Evolutionary conservation across 2,329 filamentous ascomycete genomes (phyloP), one percentile per base, ranked within the genome.

Genomic region (Cryphonectria nitschkei): DNA sequence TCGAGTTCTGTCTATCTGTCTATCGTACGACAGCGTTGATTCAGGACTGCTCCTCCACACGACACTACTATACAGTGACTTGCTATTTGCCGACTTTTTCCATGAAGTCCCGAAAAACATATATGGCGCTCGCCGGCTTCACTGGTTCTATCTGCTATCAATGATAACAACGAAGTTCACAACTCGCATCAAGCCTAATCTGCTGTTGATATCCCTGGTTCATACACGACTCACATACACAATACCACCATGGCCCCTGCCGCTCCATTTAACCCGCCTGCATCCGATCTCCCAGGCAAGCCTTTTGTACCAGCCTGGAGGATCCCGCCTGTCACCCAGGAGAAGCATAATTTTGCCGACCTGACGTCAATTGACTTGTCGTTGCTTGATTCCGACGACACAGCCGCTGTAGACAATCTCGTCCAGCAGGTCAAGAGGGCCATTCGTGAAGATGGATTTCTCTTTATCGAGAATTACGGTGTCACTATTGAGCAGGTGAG

Each of bases 381-480:
- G 62, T 72, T 85, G 73, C 76, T 86, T 6, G 81, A 83, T 73
- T 83, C 81, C 0, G 76, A 80, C 1, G 81, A 83, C 68, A 79
- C 81, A 9, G 76, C 79, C 2, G 81, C 85, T 0, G 82, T 85
- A 1, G 79, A 82, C 22, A 72, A 78, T 2, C 79, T 86, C 3
- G 79, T 86, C 4, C 75, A 83, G 60, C 79, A 82, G 65, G 80
- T 81, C 50, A 84, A 84, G 72, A 65, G 72, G 7, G 82, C 82
- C 3, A 84, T 84, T 68, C 79, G 80, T 8, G 79, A 84, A 32
- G 82, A 84, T 73, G 82, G 82, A 0, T 84, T 84, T 65, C 75
- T 84, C 6, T 86, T 85, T 75, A 77, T 86, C 0, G 82, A 84
- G 73, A 84, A 87, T 75, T 85, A 86, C 70, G 84, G 84, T 22